Base-by-base conservation (phyloP, 805 yeast species). In the Monosporozyma servazzii region DNA sequence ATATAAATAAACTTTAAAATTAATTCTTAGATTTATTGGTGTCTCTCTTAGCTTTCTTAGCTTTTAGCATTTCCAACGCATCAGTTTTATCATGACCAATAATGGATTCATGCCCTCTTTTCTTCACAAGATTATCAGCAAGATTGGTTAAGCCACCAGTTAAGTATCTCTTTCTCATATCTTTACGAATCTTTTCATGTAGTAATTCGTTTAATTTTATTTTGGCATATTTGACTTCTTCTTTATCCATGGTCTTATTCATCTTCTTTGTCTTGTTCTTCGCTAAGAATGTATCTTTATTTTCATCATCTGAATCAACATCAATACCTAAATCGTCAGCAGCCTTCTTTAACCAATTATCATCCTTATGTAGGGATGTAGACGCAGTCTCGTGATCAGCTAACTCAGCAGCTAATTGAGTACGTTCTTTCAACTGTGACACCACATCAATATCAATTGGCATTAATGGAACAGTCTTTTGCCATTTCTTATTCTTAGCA, bases 241-340 rank as follows among this genome's bases (percentile, higher is more conserved):
- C 75, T 56, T 77, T 78, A 20, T 74, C 71, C 48, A 85, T 62
- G 50, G 80, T 74, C 60, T 78, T 79, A 49, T 71, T 75, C 54
- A 74, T 73, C 57, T 75, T 78, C 58, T 78, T 77, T 51, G 75
- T 75, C 58, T 86, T 77, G 61, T 80, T 83, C 62, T 81, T 81
- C 56, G 78, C 79, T 49, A 86, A 68, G 43, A 78, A 74, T 15
- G 55, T 50, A 54, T 67, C 71, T 48, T 55, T 59, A 54, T 83
- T 89, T 49, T 80, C 89, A 44, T 85, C 70, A 51, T 84, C 90
- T 45, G 78, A 72, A 49, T 81, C 68, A 48, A 82, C 75, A 36
- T 86, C 96, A 40, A 90, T 69, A 8, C 96, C 99, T 51, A 93
- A 74, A 48, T 93, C 99, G 49, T 86, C 93, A 0, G 98, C 98